Evolutionary conservation across 2,329 filamentous ascomycete genomes (phyloP).

Genomic region (Alternaria sp.): DNA sequence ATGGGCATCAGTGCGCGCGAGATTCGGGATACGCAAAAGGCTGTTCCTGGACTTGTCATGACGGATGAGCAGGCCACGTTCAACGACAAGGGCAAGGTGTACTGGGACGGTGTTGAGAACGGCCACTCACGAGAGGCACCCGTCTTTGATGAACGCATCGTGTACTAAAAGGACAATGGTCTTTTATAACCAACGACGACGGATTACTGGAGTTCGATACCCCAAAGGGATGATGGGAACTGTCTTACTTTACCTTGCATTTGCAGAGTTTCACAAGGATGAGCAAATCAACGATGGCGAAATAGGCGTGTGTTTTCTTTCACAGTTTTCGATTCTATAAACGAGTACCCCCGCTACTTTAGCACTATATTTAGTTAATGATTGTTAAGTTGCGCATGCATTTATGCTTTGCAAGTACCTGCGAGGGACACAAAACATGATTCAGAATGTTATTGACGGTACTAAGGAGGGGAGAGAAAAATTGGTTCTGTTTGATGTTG

Average conservation of each 20-base stretch:
- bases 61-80: conserved; percentile 58
- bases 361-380: conserved; percentile 6
- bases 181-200: not conserved
- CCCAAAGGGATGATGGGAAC: conserved; percentile 1
- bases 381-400: not conserved
- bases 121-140: conserved; percentile 55
- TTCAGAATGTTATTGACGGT: not conserved
- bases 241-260: not conserved
- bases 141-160: conserved; percentile 51
- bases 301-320: not conserved
- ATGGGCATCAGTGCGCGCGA: conserved; percentile 56
- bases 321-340: not conserved
- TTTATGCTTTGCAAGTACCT: not conserved
- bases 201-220: conserved; percentile 6
- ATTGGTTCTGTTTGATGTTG: not conserved
- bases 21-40: conserved; percentile 53
- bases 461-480: not conserved
- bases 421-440: too few species aligned
- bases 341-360: conserved; percentile 6
- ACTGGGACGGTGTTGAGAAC: conserved; percentile 53
- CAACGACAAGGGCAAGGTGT: conserved; percentile 56
- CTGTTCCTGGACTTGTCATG: conserved; percentile 50
- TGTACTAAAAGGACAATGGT: conserved; percentile 41
- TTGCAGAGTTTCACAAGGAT: not conserved
- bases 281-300: conserved; percentile 1